A percentile compares a stretch with the other conserved stretches of the same genome.
Evolutionary conservation across 2,329 filamentous ascomycete genomes (phyloP).

Genomic region (Nemania bipapillata): DNA sequence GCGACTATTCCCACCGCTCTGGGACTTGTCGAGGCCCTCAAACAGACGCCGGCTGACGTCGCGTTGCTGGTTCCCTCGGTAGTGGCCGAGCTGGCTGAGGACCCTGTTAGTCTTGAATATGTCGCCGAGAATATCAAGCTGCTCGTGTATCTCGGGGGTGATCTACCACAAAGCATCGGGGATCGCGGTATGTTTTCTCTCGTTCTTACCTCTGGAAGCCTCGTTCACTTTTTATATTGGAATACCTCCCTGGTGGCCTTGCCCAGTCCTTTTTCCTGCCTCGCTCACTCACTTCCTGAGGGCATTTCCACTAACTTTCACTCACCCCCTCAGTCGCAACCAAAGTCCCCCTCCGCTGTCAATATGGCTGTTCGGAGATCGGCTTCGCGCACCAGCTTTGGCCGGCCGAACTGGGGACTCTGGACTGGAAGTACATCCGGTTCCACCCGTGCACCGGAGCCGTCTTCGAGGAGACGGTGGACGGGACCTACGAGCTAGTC

Average conservation of each 20-base stretch:
- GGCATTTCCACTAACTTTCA: constrained; percentile 37
- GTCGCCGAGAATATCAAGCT: constrained; percentile 48
- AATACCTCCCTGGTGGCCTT: neutral
- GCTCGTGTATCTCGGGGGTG: constrained; percentile 54
- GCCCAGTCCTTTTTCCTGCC: neutral
- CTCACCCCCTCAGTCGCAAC: constrained; percentile 49
- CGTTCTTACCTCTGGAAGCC: neutral
- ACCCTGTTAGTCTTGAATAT: constrained; percentile 47
- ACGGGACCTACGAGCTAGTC: constrained; percentile 44
- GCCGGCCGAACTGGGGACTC: constrained; percentile 34
- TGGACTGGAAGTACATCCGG: constrained; percentile 51
- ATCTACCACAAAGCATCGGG: constrained; percentile 52
- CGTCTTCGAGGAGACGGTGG: constrained; percentile 43
- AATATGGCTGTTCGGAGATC: constrained; percentile 52
- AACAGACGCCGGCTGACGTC: constrained; percentile 47
- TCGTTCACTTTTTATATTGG: neutral
- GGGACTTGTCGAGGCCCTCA: constrained; percentile 47
- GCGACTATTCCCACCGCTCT: constrained; percentile 45
- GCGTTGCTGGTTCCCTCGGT: constrained; percentile 52
- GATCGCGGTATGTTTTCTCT: constrained; percentile 40
- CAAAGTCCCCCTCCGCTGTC: constrained; percentile 50
- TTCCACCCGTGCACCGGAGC: constrained; percentile 49
- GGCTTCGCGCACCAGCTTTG: constrained; percentile 43
- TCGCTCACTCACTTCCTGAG: neutral
- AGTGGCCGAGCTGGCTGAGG: constrained; percentile 51